Conservation (phyloP, 2,329 filamentous ascomycete species). For the Cercospora canescens region DNA sequence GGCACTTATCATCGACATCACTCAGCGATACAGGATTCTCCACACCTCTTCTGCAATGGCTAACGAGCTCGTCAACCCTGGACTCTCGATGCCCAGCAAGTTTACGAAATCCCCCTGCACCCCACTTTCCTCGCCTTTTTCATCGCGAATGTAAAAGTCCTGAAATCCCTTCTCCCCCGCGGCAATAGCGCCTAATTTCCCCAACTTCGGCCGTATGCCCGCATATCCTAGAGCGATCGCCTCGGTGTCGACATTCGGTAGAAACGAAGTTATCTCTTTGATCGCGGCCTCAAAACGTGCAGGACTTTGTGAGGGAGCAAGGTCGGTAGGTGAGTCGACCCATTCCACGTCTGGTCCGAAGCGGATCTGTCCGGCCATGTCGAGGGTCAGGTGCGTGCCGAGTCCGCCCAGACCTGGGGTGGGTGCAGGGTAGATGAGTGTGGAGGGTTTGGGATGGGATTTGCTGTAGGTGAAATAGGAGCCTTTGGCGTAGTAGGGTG, state of each 20-base stretch:
- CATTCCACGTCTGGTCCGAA: constrained; percentile 97
- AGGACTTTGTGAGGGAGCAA: constrained; percentile 61
- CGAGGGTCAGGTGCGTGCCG: constrained; percentile 90
- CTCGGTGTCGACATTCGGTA: constrained; percentile 69
- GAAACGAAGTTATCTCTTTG: constrained; percentile 72
- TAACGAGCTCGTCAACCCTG: constrained; percentile 81
- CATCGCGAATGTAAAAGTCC: constrained; percentile 79
- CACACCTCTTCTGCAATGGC: constrained; percentile 81
- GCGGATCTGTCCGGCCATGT: constrained; percentile 77
- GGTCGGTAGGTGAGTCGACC: constrained; percentile 70
- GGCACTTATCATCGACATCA: too few relatives aligned
- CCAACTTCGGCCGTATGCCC: constrained; percentile 86
- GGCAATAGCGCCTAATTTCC: constrained; percentile 60
- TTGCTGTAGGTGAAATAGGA: constrained; percentile 87
- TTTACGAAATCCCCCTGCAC: constrained; percentile 71
- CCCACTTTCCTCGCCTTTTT: constrained; percentile 71
- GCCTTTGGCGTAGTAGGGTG: constrained; percentile 84
- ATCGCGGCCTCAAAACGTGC: constrained; percentile 66
- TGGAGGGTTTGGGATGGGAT: constrained; percentile 63
- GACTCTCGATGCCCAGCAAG: constrained; percentile 88
- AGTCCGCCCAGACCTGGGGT: constrained; percentile 79
- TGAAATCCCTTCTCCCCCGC: constrained; percentile 66
- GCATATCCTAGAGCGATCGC: constrained; percentile 81
- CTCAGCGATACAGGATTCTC: constrained; percentile 49
- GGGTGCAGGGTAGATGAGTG: constrained; percentile 85